phyloP scores from a whole-genome alignment of 768 basidiomycete genomes.

The Hericium alpestre region DNA sequence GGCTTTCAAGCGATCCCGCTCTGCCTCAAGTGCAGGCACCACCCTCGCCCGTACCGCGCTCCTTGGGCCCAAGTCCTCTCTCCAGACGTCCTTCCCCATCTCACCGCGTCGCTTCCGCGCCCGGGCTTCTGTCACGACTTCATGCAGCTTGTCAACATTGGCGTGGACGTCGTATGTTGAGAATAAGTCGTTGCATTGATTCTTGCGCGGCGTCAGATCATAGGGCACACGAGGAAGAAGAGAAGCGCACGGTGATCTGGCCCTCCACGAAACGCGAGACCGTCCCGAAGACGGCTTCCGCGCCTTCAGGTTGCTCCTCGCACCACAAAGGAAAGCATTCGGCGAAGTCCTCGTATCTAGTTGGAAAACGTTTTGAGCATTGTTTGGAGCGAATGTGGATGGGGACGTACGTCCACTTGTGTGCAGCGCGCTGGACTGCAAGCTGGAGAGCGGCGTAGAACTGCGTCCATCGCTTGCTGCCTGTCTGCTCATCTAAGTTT shows the following conservation, averaged over 20 bases:
- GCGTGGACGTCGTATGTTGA: conserved; percentile 56
- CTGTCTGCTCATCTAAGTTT: conserved; percentile 8
- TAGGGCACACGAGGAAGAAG: neutral
- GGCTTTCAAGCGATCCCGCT: conserved; percentile 28
- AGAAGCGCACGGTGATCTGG: conserved; percentile 31
- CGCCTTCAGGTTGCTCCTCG: conserved; percentile 25
- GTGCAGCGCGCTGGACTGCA: conserved; percentile 40
- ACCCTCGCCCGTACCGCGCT: conserved; percentile 54
- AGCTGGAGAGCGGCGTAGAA: conserved; percentile 42
- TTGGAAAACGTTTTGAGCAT: neutral
- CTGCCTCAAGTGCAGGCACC: conserved; percentile 43
- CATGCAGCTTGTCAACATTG: conserved; percentile 61
- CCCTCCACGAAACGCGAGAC: conserved; percentile 66
- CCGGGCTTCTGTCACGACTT: conserved; percentile 57
- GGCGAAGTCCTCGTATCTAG: conserved; percentile 37
- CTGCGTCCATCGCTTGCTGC: conserved; percentile 38
- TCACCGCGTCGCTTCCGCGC: conserved; percentile 36
- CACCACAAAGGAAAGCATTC: conserved; percentile 30
- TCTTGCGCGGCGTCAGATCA: conserved; percentile 24
- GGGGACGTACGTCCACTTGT: conserved; percentile 41
- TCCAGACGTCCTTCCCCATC: conserved; percentile 51
- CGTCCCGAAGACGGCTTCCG: conserved; percentile 32
- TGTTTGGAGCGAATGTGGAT: neutral
- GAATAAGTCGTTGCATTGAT: conserved; percentile 60
- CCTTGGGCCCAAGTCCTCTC: conserved; percentile 49